A percentile compares a stretch with the other conserved stretches of the same genome.
Conservation (phyloP, 139 green algal species). For the Astrephomene gubernaculifera region DNA sequence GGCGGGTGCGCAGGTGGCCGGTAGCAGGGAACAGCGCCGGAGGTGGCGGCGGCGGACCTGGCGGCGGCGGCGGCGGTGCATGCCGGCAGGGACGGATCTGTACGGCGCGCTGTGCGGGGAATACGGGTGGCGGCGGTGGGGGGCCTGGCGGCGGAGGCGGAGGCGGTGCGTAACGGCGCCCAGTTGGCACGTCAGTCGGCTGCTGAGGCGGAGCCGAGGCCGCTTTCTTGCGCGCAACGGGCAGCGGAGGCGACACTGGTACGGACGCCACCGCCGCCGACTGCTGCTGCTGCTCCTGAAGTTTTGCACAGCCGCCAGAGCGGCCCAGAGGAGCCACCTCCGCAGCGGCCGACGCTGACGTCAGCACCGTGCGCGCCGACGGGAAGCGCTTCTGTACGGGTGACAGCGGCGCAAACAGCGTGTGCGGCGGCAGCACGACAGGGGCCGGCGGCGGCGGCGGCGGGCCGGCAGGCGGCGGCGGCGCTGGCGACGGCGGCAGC, state of each 20-base stretch:
- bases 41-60: background rate
- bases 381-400: slow-evolving; percentile 26
- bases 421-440: background rate
- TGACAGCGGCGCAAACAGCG: background rate
- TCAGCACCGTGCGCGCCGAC: no score
- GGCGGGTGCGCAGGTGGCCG: background rate
- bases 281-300: no score
- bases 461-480: background rate
- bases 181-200: no score
- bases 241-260: no score
- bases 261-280: no score
- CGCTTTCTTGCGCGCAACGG: no score
- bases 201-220: no score
- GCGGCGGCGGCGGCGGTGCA: background rate
- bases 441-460: background rate
- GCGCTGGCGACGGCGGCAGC: background rate
- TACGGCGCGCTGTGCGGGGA: background rate
- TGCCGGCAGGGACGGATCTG: background rate
- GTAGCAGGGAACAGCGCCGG: background rate
- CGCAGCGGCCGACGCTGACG: no score
- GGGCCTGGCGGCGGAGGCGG: slow-evolving; percentile 4
- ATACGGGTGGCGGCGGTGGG: background rate
- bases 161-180: no score
- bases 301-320: no score
- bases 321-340: no score